Evolutionary conservation across 2,329 filamentous ascomycete genomes (phyloP), one percentile per base, ranked within the genome.

Genomic region (Penicillium sp.): DNA sequence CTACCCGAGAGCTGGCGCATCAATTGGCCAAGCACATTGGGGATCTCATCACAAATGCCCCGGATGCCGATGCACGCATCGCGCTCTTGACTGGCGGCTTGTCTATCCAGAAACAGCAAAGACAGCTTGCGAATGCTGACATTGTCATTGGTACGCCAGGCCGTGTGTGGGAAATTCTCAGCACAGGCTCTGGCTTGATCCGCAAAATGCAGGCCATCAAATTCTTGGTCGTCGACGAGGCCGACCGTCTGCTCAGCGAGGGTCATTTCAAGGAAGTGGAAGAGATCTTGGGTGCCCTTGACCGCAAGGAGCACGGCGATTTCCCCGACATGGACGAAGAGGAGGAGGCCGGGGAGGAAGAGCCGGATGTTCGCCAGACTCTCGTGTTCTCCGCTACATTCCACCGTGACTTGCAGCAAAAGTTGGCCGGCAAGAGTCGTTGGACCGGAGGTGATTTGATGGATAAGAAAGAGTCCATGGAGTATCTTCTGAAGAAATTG

Each of bases 351-450:
- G 81, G 81, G 1, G 79, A 83, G 4, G 80, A 83, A 10, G 76
- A 79, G 0, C 69, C 75, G 6, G 58, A 65, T 10, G 61, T 43
- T 70, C 84, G 94, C 41, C 95, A 99, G 72, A 98, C 93, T 0
- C 84, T 99, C 0, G 92, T 99, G 19, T 99, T 99, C 75, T 98
- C 95, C 0, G 95, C 95, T 0, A 99, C 95, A 0, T 96, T 99
- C 75, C 90, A 96, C 72, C 94, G 93, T 70, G 88, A 89, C 0
- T 79, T 99, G 33, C 94, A 98, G 73, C 91, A 94, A 67, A 98
- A 97, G 74, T 83, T 99, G 13, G 87, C 90, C 1, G 90, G 91
- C 27, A 96, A 92, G 73, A 82, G 84, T 19, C 87, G 85, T 57
- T 85, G 80, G 63, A 71, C 69, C 7, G 78, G 77, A 37, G 78